These are phyloP conservation scores for Arthrobotrys iridis DNA, from an alignment of 2,329 filamentous ascomycete species.

Conservation along the genomic window DNA sequence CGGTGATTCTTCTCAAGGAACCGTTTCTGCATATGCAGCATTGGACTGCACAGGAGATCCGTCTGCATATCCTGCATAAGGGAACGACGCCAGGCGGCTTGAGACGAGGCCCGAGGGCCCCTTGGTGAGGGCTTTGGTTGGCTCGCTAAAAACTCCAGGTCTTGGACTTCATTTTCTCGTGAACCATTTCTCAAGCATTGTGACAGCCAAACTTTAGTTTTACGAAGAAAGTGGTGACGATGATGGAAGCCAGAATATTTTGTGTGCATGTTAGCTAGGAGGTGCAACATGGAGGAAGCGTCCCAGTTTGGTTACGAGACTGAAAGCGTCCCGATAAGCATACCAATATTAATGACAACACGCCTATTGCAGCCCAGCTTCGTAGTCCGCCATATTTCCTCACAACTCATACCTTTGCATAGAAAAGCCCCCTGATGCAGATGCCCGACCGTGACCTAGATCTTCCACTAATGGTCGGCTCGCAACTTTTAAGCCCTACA, in stretches of 20 bases:
- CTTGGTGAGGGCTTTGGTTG: slow-evolving; percentile 19
- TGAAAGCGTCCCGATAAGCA: not conserved
- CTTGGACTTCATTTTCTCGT: not conserved
- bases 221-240: not conserved
- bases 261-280: too few relatives aligned
- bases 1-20: too few relatives aligned
- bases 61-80: slow-evolving; percentile 28
- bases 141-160: slow-evolving; percentile 22
- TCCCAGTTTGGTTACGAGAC: too few relatives aligned
- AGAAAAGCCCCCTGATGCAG: not conserved
- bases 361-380: not conserved
- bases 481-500: not conserved
- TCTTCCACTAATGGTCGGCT: not conserved
- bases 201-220: too few relatives aligned
- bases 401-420: not conserved
- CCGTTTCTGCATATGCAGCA: too few relatives aligned
- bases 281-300: too few relatives aligned
- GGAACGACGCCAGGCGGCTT: slow-evolving; percentile 3
- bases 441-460: not conserved
- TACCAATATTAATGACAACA: not conserved
- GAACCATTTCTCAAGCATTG: too few relatives aligned
- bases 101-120: slow-evolving; percentile 26
- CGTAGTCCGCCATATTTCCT: not conserved
- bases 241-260: too few relatives aligned
- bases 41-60: not conserved